Conservation (phyloP, 2,329 filamentous ascomycete species). For the Aaosphaeria pasadenensis region DNA sequence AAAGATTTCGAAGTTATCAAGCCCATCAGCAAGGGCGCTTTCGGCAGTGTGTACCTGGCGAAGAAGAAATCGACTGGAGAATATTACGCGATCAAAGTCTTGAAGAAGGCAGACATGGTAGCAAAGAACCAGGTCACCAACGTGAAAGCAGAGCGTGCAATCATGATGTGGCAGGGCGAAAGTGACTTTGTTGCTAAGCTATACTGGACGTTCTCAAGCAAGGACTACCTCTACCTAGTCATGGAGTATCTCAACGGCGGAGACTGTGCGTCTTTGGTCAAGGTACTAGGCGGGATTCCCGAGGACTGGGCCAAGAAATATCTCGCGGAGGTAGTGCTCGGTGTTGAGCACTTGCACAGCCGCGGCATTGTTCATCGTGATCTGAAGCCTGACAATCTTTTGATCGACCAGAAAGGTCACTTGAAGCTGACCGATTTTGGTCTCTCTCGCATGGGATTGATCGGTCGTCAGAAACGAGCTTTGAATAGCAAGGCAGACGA, state of each 20-base stretch:
- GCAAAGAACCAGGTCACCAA: conserved; percentile 99
- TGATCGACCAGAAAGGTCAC: conserved; percentile 96
- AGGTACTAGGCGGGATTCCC: conserved; percentile 83
- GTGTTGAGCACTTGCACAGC: conserved; percentile 91
- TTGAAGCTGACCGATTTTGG: conserved; percentile 97
- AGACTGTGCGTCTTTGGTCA: conserved; percentile 94
- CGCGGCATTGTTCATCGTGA: conserved; percentile 96
- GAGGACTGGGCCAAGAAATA: conserved; percentile 99
- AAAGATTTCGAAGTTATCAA: conserved; percentile 99
- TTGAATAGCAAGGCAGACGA: conserved; percentile 75
- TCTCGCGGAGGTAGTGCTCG: conserved; percentile 91
- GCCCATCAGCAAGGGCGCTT: conserved; percentile 97
- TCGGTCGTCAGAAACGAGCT: conserved; percentile 93
- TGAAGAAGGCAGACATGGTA: conserved; percentile 99
- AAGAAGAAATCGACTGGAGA: conserved; percentile 99
- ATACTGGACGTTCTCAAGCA: conserved; percentile 99
- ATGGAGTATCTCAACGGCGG: conserved; percentile 99
- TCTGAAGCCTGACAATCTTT: conserved; percentile 91
- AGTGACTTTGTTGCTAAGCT: conserved; percentile 98
- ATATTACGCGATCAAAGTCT: conserved; percentile 96
- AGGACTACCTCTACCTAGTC: conserved; percentile 96
- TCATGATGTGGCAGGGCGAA: conserved; percentile 99
- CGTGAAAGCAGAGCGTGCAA: conserved; percentile 95
- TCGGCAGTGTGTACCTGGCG: conserved; percentile 94
- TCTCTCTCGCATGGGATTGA: conserved; percentile 91